phyloP scores from a whole-genome alignment of 257 asterid genomes.

The Misopates orontium region DNA sequence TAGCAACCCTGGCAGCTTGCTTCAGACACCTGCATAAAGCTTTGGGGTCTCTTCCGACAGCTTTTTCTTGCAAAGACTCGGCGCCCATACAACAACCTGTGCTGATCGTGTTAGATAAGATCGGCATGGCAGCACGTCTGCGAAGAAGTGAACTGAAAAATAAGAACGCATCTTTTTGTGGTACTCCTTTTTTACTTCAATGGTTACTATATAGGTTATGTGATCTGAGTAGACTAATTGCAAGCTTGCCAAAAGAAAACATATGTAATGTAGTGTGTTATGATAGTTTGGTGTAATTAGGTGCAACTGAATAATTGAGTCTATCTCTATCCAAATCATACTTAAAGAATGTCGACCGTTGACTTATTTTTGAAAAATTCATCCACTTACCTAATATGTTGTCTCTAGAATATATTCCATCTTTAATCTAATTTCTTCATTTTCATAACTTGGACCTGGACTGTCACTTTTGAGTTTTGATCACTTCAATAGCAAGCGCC shows the following conservation, averaged over 20 bases:
- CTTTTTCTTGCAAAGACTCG: neutral
- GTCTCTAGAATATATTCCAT: too few relatives aligned
- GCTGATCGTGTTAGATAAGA: slow-evolving; percentile 1
- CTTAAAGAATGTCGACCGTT: neutral
- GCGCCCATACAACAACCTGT: slow-evolving; percentile 20
- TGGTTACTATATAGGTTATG: too few relatives aligned
- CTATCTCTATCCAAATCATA: neutral
- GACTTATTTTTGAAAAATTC: too few relatives aligned
- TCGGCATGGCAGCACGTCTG: slow-evolving; percentile 23
- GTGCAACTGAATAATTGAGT: neutral
- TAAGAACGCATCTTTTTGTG: too few relatives aligned
- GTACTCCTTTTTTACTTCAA: too few relatives aligned
- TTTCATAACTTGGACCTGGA: too few relatives aligned
- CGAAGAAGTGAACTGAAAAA: slow-evolving; percentile 8
- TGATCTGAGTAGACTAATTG: neutral
- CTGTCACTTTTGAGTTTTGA: too few relatives aligned
- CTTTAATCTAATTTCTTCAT: too few relatives aligned
- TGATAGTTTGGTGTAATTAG: neutral
- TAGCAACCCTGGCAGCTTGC: too few relatives aligned
- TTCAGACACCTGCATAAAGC: slow-evolving; percentile 15
- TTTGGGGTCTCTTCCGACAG: slow-evolving; percentile 1
- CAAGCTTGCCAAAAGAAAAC: neutral
- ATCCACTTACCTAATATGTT: too few relatives aligned
- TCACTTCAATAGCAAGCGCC: too few relatives aligned
- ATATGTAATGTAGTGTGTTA: neutral